phyloP scores from a whole-genome alignment of 2,329 filamentous ascomycete genomes.

The Trichoderma hamatum region DNA sequence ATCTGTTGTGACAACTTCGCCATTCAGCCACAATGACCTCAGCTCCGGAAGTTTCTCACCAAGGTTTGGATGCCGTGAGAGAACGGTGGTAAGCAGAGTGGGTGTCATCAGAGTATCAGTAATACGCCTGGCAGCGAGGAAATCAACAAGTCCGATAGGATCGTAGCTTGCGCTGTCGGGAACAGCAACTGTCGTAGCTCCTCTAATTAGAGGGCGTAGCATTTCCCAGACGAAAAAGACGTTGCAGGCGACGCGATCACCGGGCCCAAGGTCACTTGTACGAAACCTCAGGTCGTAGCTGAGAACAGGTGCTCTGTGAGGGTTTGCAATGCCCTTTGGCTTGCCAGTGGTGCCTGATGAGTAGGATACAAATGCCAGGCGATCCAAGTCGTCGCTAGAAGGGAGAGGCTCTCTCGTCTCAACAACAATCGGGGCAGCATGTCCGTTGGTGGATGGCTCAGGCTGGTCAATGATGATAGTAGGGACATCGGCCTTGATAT shows the following conservation, averaged over 20 bases:
- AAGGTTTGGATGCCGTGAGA: conserved; percentile 69
- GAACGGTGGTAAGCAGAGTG: conserved; percentile 73
- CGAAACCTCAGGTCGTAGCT: conserved; percentile 75
- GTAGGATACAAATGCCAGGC: conserved; percentile 79
- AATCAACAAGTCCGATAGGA: conserved; percentile 70
- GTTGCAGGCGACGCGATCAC: conserved; percentile 82
- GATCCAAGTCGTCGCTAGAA: conserved; percentile 69
- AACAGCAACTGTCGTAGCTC: conserved; percentile 74
- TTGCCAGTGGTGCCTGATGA: conserved; percentile 77
- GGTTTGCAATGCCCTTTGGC: conserved; percentile 82
- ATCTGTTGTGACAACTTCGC: conserved; percentile 80
- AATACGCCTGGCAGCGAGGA: conserved; percentile 66
- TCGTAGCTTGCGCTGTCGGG: conserved; percentile 80
- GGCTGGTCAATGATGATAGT: conserved; percentile 65
- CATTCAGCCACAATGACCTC: conserved; percentile 76
- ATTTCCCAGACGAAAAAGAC: conserved; percentile 90
- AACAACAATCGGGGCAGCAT: conserved; percentile 35
- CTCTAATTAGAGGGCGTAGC: conserved; percentile 72
- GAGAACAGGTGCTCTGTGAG: conserved; percentile 71
- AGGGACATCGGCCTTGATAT: conserved; percentile 65
- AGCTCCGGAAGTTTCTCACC: conserved; percentile 65
- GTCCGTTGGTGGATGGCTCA: conserved; percentile 35
- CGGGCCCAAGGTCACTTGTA: conserved; percentile 68
- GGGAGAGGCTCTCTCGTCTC: conserved; percentile 57
- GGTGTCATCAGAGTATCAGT: conserved; percentile 86